A percentile compares a stretch with the other conserved stretches of the same genome.
Conservation (phyloP, 805 yeast species). For the Saccharomycodes ludwigii region DNA sequence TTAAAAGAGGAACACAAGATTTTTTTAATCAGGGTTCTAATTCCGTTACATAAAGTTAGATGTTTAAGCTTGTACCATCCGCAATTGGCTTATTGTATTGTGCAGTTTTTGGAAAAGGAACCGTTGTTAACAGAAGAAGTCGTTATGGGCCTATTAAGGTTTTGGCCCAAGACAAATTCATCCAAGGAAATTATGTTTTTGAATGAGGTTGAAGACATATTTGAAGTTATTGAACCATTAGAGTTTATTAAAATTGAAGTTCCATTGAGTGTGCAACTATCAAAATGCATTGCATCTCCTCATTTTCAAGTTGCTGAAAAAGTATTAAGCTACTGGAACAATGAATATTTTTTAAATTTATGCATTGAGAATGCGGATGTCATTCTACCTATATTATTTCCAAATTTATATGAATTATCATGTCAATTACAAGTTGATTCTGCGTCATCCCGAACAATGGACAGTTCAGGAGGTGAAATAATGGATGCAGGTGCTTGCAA, state of each 20-base stretch:
- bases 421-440: constrained; percentile 24
- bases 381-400: constrained; percentile 82
- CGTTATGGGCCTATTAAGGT: constrained; percentile 82
- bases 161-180: constrained; percentile 93
- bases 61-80: constrained; percentile 87
- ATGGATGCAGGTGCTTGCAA: no score
- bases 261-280: constrained; percentile 85
- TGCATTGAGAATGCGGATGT: constrained; percentile 90
- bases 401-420: constrained; percentile 79
- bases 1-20: constrained; percentile 94
- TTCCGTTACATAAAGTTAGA: constrained; percentile 89
- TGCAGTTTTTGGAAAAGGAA: constrained; percentile 92
- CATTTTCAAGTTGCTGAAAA: constrained; percentile 97
- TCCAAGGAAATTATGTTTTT: constrained; percentile 94
- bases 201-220: constrained; percentile 92
- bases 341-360: constrained; percentile 81
- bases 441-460: constrained; percentile 26
- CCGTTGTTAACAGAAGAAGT: constrained; percentile 89
- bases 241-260: constrained; percentile 88
- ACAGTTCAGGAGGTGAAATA: no score
- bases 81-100: constrained; percentile 92
- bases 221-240: constrained; percentile 88
- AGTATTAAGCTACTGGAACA: constrained; percentile 86
- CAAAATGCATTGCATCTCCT: constrained; percentile 86
- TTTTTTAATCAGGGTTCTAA: constrained; percentile 70